Conservation (phyloP, 192 early-diverging fungal genomes). For the Entrophospora sp. region DNA sequence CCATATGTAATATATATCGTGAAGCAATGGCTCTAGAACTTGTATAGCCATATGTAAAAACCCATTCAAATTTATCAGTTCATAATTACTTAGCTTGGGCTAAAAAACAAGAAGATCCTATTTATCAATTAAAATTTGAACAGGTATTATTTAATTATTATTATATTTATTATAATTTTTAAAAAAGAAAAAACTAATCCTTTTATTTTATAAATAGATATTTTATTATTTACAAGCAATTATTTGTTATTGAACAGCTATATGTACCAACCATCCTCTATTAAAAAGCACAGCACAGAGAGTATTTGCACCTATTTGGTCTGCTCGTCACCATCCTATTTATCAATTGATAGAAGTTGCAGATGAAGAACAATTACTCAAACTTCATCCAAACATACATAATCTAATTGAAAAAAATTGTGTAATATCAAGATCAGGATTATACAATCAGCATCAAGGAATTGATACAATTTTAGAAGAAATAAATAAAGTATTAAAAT, state of each 20-base stretch:
- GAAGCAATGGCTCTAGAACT: not conserved
- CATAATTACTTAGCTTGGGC: not conserved
- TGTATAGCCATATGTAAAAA: not conserved
- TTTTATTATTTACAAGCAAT: constrained; percentile 13
- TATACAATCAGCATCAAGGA: not conserved
- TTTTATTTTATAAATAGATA: constrained; percentile 1
- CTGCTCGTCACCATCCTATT: not conserved
- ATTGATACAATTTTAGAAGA: not conserved
- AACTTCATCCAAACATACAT: not conserved
- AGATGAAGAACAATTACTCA: constrained; percentile 6
- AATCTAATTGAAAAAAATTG: not conserved
- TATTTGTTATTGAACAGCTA: not conserved
- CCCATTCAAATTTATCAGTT: not conserved
- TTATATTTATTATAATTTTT: too few species aligned
- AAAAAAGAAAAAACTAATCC: too few species aligned
- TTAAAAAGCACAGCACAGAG: not conserved
- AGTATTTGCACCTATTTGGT: constrained; percentile 1
- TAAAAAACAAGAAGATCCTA: not conserved
- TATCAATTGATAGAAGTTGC: not conserved
- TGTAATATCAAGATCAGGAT: not conserved
- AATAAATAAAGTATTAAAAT: not conserved
- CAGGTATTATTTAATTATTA: not conserved
- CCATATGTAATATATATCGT: not conserved
- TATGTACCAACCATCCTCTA: not conserved
- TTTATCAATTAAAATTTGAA: constrained; percentile 16